Evolutionary conservation across 495 filamentous ascomycete species (phyloP).

Genomic region (Talaromyces ruber): DNA sequence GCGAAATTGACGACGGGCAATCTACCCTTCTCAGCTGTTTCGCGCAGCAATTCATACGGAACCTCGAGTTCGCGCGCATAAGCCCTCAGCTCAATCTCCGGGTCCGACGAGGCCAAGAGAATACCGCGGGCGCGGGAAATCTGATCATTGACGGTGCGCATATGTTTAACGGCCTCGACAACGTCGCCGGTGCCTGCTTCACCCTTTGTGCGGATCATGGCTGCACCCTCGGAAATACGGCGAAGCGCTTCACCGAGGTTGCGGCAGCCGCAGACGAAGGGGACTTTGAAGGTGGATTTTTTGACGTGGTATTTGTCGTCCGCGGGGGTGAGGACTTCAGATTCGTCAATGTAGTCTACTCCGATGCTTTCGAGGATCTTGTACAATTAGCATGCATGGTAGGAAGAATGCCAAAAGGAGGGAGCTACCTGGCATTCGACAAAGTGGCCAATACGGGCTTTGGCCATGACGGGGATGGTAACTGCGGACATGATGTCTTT

Average conservation of each 20-base stretch:
- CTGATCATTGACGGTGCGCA: conserved; percentile 79
- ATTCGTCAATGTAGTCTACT: conserved; percentile 97
- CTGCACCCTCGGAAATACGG: conserved; percentile 86
- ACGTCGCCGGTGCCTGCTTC: conserved; percentile 98
- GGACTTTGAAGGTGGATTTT: conserved; percentile 73
- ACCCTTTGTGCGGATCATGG: conserved; percentile 98
- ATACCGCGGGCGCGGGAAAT: conserved; percentile 67
- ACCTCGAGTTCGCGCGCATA: conserved; percentile 75
- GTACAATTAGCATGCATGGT: neutral
- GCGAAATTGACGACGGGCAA: conserved; percentile 98
- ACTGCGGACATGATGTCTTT: conserved; percentile 92
- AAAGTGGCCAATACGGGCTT: conserved; percentile 95
- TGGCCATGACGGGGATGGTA: conserved; percentile 99
- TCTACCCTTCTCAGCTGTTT: conserved; percentile 78
- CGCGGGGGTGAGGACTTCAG: conserved; percentile 92
- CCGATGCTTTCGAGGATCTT: conserved; percentile 90
- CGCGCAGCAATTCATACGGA: conserved; percentile 68
- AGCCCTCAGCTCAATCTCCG: conserved; percentile 66
- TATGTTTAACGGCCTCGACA: conserved; percentile 93
- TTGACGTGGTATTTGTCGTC: conserved; percentile 87
- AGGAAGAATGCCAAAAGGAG: neutral
- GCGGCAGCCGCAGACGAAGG: conserved; percentile 95
- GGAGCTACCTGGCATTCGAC: conserved; percentile 79
- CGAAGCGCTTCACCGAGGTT: conserved; percentile 92
- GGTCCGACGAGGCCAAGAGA: conserved; percentile 46